Evolutionary conservation across 768 basidiomycete species (phyloP).

Genomic region (Boletus rex-veris): DNA sequence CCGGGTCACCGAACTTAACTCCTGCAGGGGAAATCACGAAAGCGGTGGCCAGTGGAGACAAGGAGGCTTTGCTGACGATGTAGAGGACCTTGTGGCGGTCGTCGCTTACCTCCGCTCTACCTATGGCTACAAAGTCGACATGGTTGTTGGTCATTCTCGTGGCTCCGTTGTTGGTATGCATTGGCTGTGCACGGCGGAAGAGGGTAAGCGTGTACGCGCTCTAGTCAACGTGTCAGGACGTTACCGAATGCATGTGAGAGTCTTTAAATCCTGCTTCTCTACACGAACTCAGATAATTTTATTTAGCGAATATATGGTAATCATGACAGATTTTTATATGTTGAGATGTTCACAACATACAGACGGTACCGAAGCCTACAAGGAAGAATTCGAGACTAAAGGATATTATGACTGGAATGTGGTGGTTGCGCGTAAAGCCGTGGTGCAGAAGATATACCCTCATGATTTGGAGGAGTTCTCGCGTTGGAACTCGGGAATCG

Average conservation of each 20-base stretch:
- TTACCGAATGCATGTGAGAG: slow-evolving; percentile 70
- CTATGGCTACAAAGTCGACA: slow-evolving; percentile 65
- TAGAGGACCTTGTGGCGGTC: slow-evolving; percentile 64
- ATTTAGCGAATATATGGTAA: slow-evolving; percentile 30
- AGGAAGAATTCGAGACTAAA: slow-evolving; percentile 47
- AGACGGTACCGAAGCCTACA: slow-evolving; percentile 37
- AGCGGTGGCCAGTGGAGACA: slow-evolving; percentile 64
- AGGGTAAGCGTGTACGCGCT: slow-evolving; percentile 51
- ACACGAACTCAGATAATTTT: slow-evolving; percentile 1
- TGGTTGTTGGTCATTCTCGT: slow-evolving; percentile 77
- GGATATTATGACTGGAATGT: slow-evolving; percentile 64
- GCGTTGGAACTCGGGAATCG: slow-evolving; percentile 61
- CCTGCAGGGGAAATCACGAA: slow-evolving; percentile 69
- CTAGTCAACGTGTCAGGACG: slow-evolving; percentile 76
- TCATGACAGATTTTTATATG: background rate
- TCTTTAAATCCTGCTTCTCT: background rate
- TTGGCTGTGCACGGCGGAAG: slow-evolving; percentile 65
- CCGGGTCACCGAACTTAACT: slow-evolving; percentile 2
- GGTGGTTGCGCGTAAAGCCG: slow-evolving; percentile 60
- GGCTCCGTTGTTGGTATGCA: slow-evolving; percentile 64
- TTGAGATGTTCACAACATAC: slow-evolving; percentile 1
- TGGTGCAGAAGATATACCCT: slow-evolving; percentile 51
- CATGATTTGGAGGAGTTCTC: slow-evolving; percentile 61
- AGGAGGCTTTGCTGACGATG: slow-evolving; percentile 55
- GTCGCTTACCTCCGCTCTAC: slow-evolving; percentile 54